Base-by-base conservation (phyloP, 495 filamentous ascomycete species). In the Lophium mytilinum region DNA sequence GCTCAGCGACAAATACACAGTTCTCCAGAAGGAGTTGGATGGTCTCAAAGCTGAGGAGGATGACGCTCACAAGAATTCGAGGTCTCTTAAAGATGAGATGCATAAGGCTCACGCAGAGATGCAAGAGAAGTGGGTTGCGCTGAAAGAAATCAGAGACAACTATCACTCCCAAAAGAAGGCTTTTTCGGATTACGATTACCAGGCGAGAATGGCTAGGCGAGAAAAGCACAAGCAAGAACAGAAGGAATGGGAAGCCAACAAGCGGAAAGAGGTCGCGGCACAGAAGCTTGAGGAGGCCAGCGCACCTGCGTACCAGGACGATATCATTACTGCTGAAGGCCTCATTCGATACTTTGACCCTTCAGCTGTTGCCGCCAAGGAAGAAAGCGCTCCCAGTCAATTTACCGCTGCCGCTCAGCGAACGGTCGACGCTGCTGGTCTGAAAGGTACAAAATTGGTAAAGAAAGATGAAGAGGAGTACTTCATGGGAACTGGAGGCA, bases 331-430 rank as follows among this genome's bases (percentile, higher is more conserved):
- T 50, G 88, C 89, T 37, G 85, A 91, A 71, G 84, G 82, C 66
- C 77, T 99, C 9, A 85, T 96, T 56, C 83, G 84, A 50, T 91
- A 89, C 80, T 90, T 97, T 65, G 90, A 97, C 69, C 90, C 93
- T 1, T 78, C 86, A 3, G 83, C 82, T 47, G 75, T 76, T 17
- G 65, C 70, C n/a, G 75, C 78, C 61, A 85, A 88, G 64, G 80
- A 88, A 65, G 80, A 82, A 50, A 75, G 79, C 36, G 78, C 71
- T 34, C 75, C 79, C n/a, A 78, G 83, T 64, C 78, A 81, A 61
- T 89, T 89, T 71, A 80, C 82, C 49, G 91, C 93, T 35, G 75
- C 85, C 62, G 81, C 90, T 49, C 82, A 83, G 63, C 86, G 92
- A 61, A 94, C 81, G 37, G 85, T 96, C 11, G 89, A 93, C 54